A percentile compares a stretch with the other conserved stretches of the same genome.
Evolutionary conservation across 2,329 filamentous ascomycete species (phyloP).

Genomic region (Cordyceps fumosorosea): DNA sequence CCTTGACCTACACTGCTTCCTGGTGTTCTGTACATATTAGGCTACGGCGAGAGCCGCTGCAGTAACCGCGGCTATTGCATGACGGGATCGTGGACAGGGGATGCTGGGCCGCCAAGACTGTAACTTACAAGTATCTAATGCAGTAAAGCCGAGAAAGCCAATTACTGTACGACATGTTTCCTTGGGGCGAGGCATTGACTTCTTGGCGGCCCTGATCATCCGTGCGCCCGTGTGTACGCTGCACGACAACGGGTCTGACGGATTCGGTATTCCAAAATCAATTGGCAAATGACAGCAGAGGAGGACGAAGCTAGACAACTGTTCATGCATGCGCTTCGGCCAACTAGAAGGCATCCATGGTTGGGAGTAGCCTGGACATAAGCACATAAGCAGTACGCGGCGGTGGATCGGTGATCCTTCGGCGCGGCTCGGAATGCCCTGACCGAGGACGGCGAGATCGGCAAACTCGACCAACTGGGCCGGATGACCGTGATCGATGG

Average conservation of each 20-base stretch:
- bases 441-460: not conserved
- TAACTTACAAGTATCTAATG: too few relatives aligned
- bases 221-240: not conserved
- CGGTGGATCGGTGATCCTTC: not conserved
- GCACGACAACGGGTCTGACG: not conserved
- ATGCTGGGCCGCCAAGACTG: not conserved
- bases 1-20: not conserved
- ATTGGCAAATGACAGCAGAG: not conserved
- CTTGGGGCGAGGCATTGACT: not conserved
- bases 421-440: constrained; percentile 3
- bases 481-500: not conserved
- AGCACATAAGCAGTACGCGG: not conserved
- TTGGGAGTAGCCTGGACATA: too few relatives aligned
- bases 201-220: not conserved
- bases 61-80: not conserved
- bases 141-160: not conserved
- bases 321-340: not conserved
- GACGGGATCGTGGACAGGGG: not conserved
- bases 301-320: not conserved
- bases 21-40: not conserved
- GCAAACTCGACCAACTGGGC: not conserved
- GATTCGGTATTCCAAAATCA: not conserved
- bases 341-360: not conserved
- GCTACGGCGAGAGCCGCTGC: not conserved
- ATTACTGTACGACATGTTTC: not conserved